Evolutionary conservation across 495 filamentous ascomycete genomes (phyloP), one percentile per base, ranked within the genome.

Genomic region (Collariella sp.): DNA sequence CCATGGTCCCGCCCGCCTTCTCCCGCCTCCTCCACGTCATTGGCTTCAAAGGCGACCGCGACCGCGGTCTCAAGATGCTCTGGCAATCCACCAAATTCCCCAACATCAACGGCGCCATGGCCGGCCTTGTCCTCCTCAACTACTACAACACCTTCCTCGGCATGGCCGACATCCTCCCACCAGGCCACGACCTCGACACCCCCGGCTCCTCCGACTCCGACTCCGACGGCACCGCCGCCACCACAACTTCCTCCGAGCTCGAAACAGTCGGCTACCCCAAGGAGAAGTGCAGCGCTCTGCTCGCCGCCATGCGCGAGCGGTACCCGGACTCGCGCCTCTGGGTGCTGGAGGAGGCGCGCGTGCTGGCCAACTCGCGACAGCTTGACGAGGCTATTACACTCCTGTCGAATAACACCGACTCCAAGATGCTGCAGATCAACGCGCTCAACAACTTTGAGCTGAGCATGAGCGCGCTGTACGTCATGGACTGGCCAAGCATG

Each of bases 21-120:
- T 81, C 79, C 50, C 86, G 81, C 52, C 77, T 97, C 4, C 78
- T 97, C 19, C 86, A 81, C 54, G 85, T 96, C 50, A 88, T 96
- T 40, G 94, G 94, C 12, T 96, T 97, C 67, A 83, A 80, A 58
- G 93, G 93, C 13, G 91, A 98, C 67, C 85, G 89, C 44, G 85
- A 91, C 50, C 77, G 84, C 20, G 94, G 90, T 3, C 67, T 95
- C 12, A 70, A 77, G 18, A 86, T 96, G 82, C 82, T 98, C 9
- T 98, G 94, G 93, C 88, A 91, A 67, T 86, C 89, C 13, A 86
- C 86, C 57, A 89, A 86, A 60, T 89, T 87, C 63, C 75, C 82
- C 57, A 96, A 95, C 62, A 79, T 97, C 66, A 90, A 96, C 62
- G 93, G 93, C 24, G 91, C 88, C 24, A 85, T 96, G 66, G 86